Conservation (phyloP, 148 eudicot species). For the Camellia sinensis region DNA sequence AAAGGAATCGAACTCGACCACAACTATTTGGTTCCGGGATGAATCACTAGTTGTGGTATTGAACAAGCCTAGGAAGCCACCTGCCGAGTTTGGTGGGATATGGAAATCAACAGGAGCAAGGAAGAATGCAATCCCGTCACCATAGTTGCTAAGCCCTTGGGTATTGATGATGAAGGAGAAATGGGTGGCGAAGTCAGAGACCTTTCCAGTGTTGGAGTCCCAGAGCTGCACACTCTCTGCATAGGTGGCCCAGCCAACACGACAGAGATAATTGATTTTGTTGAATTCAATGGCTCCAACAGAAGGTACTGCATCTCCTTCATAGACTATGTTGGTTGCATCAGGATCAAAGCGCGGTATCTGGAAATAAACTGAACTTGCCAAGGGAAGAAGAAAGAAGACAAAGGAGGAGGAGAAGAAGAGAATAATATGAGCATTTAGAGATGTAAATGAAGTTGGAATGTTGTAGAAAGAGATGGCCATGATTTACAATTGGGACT, state of each 20-base stretch:
- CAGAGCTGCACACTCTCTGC: constrained; percentile 30
- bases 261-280: constrained; percentile 20
- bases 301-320: constrained; percentile 38
- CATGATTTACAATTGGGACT: not conserved
- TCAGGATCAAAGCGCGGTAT: constrained; percentile 21
- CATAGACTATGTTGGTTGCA: constrained; percentile 24
- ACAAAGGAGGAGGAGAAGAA: constrained; percentile 11
- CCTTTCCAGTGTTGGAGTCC: constrained; percentile 23
- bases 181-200: constrained; percentile 51
- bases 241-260: constrained; percentile 38
- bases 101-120: constrained; percentile 41
- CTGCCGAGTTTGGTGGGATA: constrained; percentile 51
- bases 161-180: constrained; percentile 46
- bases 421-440: constrained; percentile 1
- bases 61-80: constrained; percentile 53
- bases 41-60: constrained; percentile 40
- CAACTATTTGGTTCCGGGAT: constrained; percentile 29
- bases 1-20: constrained; percentile 52
- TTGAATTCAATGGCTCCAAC: constrained; percentile 40
- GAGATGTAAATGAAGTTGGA: not conserved
- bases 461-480: not conserved
- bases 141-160: constrained; percentile 11
- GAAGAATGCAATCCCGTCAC: constrained; percentile 50
- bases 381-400: constrained; percentile 6
- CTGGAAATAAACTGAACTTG: constrained; percentile 22